Conservation (phyloP, 2,329 filamentous ascomycete species). For the Fusarium succisae region DNA sequence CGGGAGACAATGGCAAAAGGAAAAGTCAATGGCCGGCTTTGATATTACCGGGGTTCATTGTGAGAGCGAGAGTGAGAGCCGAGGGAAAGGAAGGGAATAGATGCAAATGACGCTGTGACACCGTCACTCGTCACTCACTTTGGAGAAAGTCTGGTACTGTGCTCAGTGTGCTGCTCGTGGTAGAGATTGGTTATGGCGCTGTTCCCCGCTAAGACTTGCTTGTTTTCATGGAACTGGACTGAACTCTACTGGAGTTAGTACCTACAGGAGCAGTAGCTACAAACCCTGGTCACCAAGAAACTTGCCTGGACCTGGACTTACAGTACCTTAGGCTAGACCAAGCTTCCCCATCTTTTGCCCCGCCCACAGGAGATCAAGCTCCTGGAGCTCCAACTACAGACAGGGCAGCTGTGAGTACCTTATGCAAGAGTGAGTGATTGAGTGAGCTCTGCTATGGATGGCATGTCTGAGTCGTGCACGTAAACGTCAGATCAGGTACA, state of each 20-base stretch:
- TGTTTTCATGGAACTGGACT: not conserved
- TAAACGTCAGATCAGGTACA: constrained; percentile 30
- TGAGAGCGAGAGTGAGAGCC: not conserved
- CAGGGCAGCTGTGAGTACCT: not conserved
- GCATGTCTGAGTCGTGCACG: not conserved
- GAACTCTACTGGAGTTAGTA: not conserved
- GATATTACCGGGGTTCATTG: not conserved
- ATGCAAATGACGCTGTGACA: constrained; percentile 40
- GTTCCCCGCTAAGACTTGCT: constrained; percentile 22
- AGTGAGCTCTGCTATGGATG: not conserved
- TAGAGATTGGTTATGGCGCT: constrained; percentile 1
- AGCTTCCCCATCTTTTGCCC: constrained; percentile 32
- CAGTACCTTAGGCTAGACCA: not conserved
- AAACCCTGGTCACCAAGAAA: constrained; percentile 3
- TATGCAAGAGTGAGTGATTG: not conserved
- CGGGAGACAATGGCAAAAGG: not conserved
- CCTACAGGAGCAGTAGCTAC: not conserved
- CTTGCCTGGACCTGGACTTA: constrained; percentile 1
- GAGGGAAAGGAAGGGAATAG: constrained; percentile 19
- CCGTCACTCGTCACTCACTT: constrained; percentile 31
- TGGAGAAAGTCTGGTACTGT: constrained; percentile 4
- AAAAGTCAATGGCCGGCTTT: not conserved
- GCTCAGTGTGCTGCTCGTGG: not conserved
- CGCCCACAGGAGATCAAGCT: constrained; percentile 28
- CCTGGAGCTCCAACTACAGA: not conserved